Percentiles rank a stretch among this genome's conserved stretches.
These are phyloP conservation scores for Rhodotorula sp. DNA, from an alignment of 1,284 basidiomycete genomes.

Conservation along the genomic window DNA sequence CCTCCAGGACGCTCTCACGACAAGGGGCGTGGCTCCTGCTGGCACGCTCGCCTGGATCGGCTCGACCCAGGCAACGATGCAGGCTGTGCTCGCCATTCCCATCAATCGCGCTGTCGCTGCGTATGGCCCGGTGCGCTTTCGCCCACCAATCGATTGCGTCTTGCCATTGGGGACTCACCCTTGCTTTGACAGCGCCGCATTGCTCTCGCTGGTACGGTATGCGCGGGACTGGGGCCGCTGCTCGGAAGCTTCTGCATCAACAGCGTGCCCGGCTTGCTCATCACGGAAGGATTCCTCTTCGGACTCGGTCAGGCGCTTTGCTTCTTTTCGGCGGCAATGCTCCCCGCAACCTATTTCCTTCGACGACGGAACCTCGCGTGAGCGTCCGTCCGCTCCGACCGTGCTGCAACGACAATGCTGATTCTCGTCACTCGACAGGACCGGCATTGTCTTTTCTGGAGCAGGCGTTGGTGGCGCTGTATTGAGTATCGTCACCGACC, in stretches of 20 bases:
- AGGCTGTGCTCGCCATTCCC: constrained; percentile 29
- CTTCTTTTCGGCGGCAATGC: constrained; percentile 22
- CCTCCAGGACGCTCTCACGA: constrained; percentile 23
- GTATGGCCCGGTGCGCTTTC: constrained; percentile 23
- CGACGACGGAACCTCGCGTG: constrained; percentile 27
- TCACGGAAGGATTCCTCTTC: constrained; percentile 24
- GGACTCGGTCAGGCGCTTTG: constrained; percentile 22
- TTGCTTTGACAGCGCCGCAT: constrained; percentile 2
- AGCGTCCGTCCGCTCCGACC: background rate
- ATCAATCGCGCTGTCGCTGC: constrained; percentile 14
- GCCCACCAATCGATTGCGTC: too few relatives aligned
- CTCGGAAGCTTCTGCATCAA: constrained; percentile 23
- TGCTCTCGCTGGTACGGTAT: constrained; percentile 13
- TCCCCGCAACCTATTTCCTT: constrained; percentile 28
- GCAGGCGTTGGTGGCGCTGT: constrained; percentile 24
- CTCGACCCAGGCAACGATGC: constrained; percentile 6
- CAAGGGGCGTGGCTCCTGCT: background rate
- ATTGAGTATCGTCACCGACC: constrained; percentile 16
- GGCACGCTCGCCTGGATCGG: constrained; percentile 31
- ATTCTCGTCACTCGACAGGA: background rate
- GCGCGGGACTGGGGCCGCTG: constrained; percentile 14
- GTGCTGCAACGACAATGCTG: background rate
- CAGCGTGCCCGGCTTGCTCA: constrained; percentile 18
- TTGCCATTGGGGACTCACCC: background rate
- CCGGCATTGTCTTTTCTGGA: constrained; percentile 28